Percentiles rank a stretch among this genome's conserved stretches.
These are phyloP conservation scores for Oryza nivara DNA, from an alignment of 176 grass and related monocot species.

Conservation along the genomic window DNA sequence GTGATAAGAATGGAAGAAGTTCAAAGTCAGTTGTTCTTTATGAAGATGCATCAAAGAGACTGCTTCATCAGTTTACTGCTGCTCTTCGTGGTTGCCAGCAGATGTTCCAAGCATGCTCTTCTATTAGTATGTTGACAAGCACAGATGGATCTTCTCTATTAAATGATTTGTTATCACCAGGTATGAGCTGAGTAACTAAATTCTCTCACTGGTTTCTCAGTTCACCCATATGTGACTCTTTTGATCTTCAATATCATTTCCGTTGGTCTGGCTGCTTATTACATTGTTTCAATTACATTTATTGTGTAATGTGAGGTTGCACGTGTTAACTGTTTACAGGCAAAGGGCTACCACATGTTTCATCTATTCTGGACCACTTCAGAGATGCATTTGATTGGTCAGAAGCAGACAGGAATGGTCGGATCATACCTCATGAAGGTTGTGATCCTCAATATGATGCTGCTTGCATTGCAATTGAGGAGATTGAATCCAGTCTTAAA, in stretches of 20 bases:
- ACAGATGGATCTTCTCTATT: constrained; percentile 65
- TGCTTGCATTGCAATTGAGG: constrained; percentile 58
- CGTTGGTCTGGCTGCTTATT: constrained; percentile 21
- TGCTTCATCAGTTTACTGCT: constrained; percentile 80
- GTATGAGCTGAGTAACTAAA: constrained; percentile 38
- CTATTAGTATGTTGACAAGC: constrained; percentile 51
- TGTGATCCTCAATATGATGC: constrained; percentile 84
- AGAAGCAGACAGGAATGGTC: constrained; percentile 76
- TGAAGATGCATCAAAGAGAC: constrained; percentile 92
- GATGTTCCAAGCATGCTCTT: constrained; percentile 80
- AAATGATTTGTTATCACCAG: constrained; percentile 82
- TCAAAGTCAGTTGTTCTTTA: constrained; percentile 82
- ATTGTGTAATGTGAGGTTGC: constrained; percentile 36
- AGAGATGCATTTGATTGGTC: constrained; percentile 98
- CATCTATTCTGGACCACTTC: constrained; percentile 70
- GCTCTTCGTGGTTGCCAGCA: constrained; percentile 77
- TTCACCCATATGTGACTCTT: constrained; percentile 5
- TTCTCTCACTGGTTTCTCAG: constrained; percentile 27
- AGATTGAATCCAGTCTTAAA: constrained; percentile 65
- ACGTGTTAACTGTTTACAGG: constrained; percentile 60
- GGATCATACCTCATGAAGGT: constrained; percentile 85
- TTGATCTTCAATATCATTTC: constrained; percentile 35
- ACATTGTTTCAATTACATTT: constrained; percentile 17
- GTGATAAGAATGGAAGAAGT: constrained; percentile 63
- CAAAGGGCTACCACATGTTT: constrained; percentile 71